Evolutionary conservation across 495 filamentous ascomycete species (phyloP).

Genomic region (Glarea lozoyensis): DNA sequence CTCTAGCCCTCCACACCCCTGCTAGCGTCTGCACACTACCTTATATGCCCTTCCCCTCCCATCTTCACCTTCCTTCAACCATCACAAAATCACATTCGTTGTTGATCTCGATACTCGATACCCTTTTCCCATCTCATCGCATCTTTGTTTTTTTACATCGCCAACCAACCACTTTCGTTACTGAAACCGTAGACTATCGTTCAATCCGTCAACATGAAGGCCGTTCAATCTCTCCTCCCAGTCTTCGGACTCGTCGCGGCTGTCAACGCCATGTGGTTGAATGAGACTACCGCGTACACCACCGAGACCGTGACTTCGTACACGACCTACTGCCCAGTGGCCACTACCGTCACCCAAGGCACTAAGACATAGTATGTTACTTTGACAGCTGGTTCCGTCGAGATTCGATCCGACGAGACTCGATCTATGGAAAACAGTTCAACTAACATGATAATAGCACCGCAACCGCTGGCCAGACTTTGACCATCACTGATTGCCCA

Average conservation of each 20-base stretch:
- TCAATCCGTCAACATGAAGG: conserved; percentile 27
- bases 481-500: conserved; percentile 26
- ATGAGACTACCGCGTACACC: conserved; percentile 25
- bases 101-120: not conserved
- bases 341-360: conserved; percentile 16
- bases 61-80: no score
- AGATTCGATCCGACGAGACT: not conserved
- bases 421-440: not conserved
- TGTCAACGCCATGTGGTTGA: conserved; percentile 17
- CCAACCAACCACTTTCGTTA: conserved; percentile 9
- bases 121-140: no score
- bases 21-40: not conserved
- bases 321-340: conserved; percentile 42
- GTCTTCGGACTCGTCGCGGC: conserved; percentile 26
- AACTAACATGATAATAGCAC: conserved; percentile 1
- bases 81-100: not conserved
- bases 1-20: not conserved
- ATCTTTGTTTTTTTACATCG: not conserved
- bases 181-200: conserved; percentile 7
- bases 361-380: conserved; percentile 12
- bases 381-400: not conserved
- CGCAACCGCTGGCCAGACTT: conserved; percentile 8
- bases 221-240: conserved; percentile 26
- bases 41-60: not conserved
- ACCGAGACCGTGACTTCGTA: conserved; percentile 48